phyloP scores from a whole-genome alignment of 768 basidiomycete species.

The Vararia minispora region DNA sequence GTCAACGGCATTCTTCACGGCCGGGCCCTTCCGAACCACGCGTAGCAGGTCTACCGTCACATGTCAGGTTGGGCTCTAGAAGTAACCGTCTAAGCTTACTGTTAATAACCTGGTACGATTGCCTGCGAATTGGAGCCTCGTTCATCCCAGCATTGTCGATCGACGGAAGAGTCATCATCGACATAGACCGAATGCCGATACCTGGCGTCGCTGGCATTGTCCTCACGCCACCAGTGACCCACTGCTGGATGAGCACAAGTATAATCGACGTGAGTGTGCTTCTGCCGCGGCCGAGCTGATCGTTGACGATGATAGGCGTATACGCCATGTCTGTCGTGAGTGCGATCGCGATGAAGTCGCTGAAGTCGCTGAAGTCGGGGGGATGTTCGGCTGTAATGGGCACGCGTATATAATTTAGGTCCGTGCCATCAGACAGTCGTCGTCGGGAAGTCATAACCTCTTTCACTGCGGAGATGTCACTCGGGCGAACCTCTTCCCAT shows the following conservation, averaged over 20 bases:
- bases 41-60: conserved; percentile 55
- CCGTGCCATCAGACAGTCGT: conserved; percentile 33
- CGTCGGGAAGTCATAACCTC: conserved; percentile 71
- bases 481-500: conserved; percentile 79
- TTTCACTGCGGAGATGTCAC: conserved; percentile 70
- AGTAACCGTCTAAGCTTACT: conserved; percentile 35
- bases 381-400: conserved; percentile 89
- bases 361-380: conserved; percentile 64
- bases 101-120: conserved; percentile 83
- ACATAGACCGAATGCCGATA: conserved; percentile 28
- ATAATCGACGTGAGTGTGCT: conserved; percentile 87
- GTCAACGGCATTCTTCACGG: conserved; percentile 80
- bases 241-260: conserved; percentile 72
- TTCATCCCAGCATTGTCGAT: conserved; percentile 19
- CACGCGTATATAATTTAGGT: conserved; percentile 71
- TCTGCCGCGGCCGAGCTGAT: conserved; percentile 87
- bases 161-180: conserved; percentile 29
- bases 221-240: conserved; percentile 42
- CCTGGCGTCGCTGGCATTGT: conserved; percentile 28
- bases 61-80: conserved; percentile 6
- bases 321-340: conserved; percentile 53
- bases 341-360: conserved; percentile 69
- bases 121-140: conserved; percentile 26
- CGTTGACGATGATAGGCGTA: conserved; percentile 87
- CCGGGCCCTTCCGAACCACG: conserved; percentile 76